Evolutionary conservation across 2,329 filamentous ascomycete genomes (phyloP), one percentile per base, ranked within the genome.

Genomic region (Cladophialophora psammophila): DNA sequence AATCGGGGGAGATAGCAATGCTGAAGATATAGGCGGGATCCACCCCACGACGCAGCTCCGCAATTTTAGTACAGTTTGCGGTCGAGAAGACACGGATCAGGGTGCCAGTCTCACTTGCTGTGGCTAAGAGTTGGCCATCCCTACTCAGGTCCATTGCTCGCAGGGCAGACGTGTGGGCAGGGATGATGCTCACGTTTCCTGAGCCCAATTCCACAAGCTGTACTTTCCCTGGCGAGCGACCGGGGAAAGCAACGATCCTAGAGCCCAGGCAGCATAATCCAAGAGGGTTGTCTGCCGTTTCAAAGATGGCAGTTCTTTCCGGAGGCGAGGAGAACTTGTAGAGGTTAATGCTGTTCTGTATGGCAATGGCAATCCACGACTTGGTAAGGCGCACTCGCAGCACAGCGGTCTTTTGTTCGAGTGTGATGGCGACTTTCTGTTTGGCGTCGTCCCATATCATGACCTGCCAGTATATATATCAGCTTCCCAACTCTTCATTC

Each of bases 381-480:
- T 89, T 88, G 26, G 90, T 90, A 31, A 98, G 82, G 72, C 91
- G 89, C 34, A 97, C 88, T 45, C 93, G 91, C 15, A 93, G 87
- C 31, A 98, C 88, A 1, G 91, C 88, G 20, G 92, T 93, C 65
- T 92, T 87, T 68, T 94, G 90, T 64, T 94, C 90, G 73, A 98
- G 83, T 3, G 85, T 91, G 69, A 94, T 90, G 13, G 92, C 85
- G 7, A 90, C 88, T 71, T 90, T 91, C 69, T 90, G 88, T 72
- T 91, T 91, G 68, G 88, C 85, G 74, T 96, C 93, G 78, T 99
- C 94, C 94, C 94, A 98, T 73, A 98, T 91, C 71, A 96, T 89
- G 57, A 94, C 86, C 76, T 83, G 71, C 40, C 42, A 34, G 38
- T 18, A 12, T 50, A 48, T 48, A 38, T 56, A 56, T 69, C 38